A percentile compares a stretch with the other conserved stretches of the same genome.
phyloP scores from a whole-genome alignment of 2,329 filamentous ascomycete genomes.

The Taxawa tesnikishii region DNA sequence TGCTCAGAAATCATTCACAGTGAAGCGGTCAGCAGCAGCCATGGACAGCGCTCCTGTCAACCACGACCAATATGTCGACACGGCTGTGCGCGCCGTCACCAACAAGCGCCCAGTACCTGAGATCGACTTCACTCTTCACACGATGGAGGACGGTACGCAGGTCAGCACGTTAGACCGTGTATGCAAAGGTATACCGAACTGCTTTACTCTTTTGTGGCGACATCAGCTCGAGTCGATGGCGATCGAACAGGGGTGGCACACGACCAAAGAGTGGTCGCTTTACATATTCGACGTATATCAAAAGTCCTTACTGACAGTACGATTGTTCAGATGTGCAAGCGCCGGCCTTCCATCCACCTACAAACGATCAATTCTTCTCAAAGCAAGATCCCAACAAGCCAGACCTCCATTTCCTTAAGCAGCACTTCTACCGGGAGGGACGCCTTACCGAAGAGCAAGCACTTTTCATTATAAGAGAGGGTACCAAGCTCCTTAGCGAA shows the following conservation, averaged over 20 bases:
- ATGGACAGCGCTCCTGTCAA: slow-evolving; percentile 19
- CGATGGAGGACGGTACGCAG: slow-evolving; percentile 93
- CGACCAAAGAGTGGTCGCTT: neutral
- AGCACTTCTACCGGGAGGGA: slow-evolving; percentile 96
- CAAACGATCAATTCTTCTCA: slow-evolving; percentile 88
- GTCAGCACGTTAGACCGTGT: slow-evolving; percentile 93
- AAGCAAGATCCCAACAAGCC: slow-evolving; percentile 78
- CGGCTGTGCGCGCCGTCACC: slow-evolving; percentile 80
- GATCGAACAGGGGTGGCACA: slow-evolving; percentile 1
- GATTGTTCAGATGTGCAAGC: slow-evolving; percentile 86
- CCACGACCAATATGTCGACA: slow-evolving; percentile 52
- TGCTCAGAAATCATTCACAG: too few species aligned
- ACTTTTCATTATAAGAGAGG: slow-evolving; percentile 82
- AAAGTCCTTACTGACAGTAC: slow-evolving; percentile 3
- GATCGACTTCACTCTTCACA: slow-evolving; percentile 97
- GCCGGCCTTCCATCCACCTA: slow-evolving; percentile 83
- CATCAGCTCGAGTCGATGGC: neutral
- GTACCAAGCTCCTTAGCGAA: slow-evolving; percentile 72
- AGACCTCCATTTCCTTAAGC: slow-evolving; percentile 87
- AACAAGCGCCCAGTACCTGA: slow-evolving; percentile 93
- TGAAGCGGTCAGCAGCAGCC: slow-evolving; percentile 6
- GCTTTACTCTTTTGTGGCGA: slow-evolving; percentile 1
- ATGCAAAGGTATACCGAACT: slow-evolving; percentile 75
- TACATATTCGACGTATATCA: neutral
- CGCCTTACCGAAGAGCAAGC: slow-evolving; percentile 95